Evolutionary conservation across 2,329 filamentous ascomycete species (phyloP).

Genomic region (Dendryphion nanum): DNA sequence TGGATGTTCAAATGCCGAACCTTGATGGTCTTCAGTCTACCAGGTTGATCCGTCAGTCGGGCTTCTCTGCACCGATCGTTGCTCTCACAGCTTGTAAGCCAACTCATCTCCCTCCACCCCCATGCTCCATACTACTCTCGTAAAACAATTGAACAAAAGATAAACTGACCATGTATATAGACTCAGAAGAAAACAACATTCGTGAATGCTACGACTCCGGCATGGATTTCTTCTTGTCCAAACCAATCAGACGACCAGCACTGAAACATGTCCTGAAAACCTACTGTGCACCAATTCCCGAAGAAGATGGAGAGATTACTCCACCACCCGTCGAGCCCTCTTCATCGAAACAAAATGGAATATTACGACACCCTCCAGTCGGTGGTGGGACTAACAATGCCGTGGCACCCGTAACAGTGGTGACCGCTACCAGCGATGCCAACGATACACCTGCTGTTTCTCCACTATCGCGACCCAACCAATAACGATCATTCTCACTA

Average conservation of each 20-base stretch:
- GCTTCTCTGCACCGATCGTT: constrained; percentile 84
- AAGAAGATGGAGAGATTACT: constrained; percentile 53
- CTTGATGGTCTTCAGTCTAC: constrained; percentile 87
- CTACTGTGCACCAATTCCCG: constrained; percentile 76
- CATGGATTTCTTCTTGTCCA: constrained; percentile 84
- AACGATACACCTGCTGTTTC: constrained; percentile 13
- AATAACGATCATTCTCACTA: background rate
- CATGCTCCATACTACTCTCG: too few relatives aligned
- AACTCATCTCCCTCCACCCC: too few relatives aligned
- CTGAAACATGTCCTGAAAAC: constrained; percentile 82
- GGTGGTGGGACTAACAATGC: constrained; percentile 1
- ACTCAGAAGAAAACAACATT: constrained; percentile 85
- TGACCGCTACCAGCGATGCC: constrained; percentile 2
- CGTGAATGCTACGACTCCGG: constrained; percentile 70
- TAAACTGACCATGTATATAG: too few relatives aligned
- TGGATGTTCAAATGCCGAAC: constrained; percentile 95
- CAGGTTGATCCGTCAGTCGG: constrained; percentile 78
- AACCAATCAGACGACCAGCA: constrained; percentile 75
- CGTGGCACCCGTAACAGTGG: constrained; percentile 9
- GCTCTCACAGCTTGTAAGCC: constrained; percentile 68
- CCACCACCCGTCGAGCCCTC: constrained; percentile 6
- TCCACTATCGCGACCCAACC: constrained; percentile 6
- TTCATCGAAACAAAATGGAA: constrained; percentile 11
- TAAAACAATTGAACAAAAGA: too few relatives aligned
- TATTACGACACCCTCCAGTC: constrained; percentile 1